Evolutionary conservation across 306 rosid genomes (phyloP), one percentile per base, ranked within the genome.

Genomic region (Sicyos edulis): DNA sequence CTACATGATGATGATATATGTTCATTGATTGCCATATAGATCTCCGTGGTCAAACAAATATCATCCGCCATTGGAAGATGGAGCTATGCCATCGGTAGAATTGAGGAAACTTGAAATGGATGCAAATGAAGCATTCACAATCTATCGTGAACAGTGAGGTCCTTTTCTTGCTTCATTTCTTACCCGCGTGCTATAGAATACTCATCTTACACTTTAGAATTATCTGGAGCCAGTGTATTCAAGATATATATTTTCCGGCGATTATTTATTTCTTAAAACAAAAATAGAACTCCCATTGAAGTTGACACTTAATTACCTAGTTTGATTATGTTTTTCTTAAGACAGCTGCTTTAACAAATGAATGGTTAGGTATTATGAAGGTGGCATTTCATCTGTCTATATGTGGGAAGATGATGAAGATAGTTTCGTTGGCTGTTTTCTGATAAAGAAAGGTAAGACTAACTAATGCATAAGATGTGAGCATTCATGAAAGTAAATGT

Each of bases 141-240:
- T 91, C 72, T 93, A 88, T 88, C 96, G 97, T 93, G 97, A 90
- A 96, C 98, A 88, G 98, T 93, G 96, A 93, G 98, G 96, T 90
- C 88, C 98, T 87, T 88, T 82, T 84, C 96, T 88, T 88, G 85
- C 95, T 81, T 82, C 84, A 65, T 88, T 89, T 76, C 80, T 34
- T 65, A 73, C 72, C 60, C 51, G 1, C 70, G 63, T 71, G 71
- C 32, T 53, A 44, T 70, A 74, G 76, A 75, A 58, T 47, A 61
- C 37, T 45, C 20, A 3, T 21, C 54, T 17, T 47, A 13, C 56
- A 21, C 7, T 64, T 19, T 45, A 45, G 55, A 66, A 12, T 34
- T 45, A 12, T 45, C n/a, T 47, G 54, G 29, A 7, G 21, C 56
- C 2, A 67, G 20, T 22, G 72, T 65, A 21, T 22, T 17, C 34